Evolutionary conservation across 164 flowering plant genomes (phyloP), one percentile per base, ranked within the genome.

Genomic region (Tinospora cordifolia): DNA sequence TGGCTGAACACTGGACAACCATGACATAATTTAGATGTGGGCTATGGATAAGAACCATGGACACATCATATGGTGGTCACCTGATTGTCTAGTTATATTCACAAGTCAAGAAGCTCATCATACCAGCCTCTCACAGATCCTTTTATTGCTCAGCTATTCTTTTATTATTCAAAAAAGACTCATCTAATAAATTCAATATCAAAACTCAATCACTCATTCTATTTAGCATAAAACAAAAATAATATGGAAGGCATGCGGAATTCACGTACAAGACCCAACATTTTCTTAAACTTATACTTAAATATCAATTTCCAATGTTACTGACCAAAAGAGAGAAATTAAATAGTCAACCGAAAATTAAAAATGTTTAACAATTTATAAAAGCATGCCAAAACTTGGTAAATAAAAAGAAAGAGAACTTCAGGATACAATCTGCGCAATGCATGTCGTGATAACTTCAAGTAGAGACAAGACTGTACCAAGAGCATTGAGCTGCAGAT

Each of bases 391-490:
- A 21, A 36, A 62, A 68, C 34, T 8, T 57, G 34, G 25, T 58
- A 65, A 8, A 15, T 46, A 17, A 8, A 63, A 69, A 22, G 13
- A 36, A 22, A 60, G 12, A 12, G 40, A 38, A 74, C 38, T 39
- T 15, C 8, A 89, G 98, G 98, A 92, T 91, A 93, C 98, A 85
- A 93, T 93, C 75, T 93, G 98, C 51, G 97, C 94, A 75, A 93
- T 71, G 68, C 98, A 93, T 26, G 98, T 93, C 58, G 98, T 93
- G 26, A 91, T 0, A 79, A 93, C 85, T 70, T 97, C 98, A 75
- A 93, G 89, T 71, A 91, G 78, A 63, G 98, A 91, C 70, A 93
- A 75, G 74, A 90, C 73, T 71, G 95, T 87, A 15, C 98, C 98
- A 80, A 93, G 81, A 67, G 80, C 81, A 85, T 93, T 93, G 77